Evolutionary conservation across 2,329 filamentous ascomycete species (phyloP).

Genomic region (Blumeria graminis): DNA sequence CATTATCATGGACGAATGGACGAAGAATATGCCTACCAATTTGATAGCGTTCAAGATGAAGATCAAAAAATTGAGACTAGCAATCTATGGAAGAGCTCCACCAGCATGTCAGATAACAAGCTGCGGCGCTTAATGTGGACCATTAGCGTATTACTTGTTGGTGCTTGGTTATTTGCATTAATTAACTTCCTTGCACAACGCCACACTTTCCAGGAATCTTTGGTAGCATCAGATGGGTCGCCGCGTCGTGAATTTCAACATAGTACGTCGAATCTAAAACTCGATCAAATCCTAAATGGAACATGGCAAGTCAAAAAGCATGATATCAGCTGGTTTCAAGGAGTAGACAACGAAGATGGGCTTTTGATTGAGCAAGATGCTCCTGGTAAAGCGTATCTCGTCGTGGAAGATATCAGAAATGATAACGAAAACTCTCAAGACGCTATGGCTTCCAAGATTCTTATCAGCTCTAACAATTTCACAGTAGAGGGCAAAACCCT

Average conservation of each 20-base stretch:
- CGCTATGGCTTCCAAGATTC: constrained; percentile 30
- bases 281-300: constrained; percentile 44
- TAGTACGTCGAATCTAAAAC: constrained; percentile 45
- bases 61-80: constrained; percentile 25
- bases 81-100: constrained; percentile 15
- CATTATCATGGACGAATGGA: constrained; percentile 9
- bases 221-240: constrained; percentile 38
- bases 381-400: constrained; percentile 44
- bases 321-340: constrained; percentile 52
- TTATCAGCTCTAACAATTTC: constrained; percentile 52
- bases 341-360: constrained; percentile 57
- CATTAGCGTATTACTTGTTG: constrained; percentile 31
- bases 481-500: constrained; percentile 29
- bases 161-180: constrained; percentile 45
- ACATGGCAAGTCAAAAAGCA: constrained; percentile 40
- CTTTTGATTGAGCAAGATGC: constrained; percentile 52
- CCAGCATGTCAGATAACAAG: constrained; percentile 31
- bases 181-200: constrained; percentile 35
- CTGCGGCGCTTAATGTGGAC: constrained; percentile 33
- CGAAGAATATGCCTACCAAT: constrained; percentile 7
- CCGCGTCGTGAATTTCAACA: constrained; percentile 35
- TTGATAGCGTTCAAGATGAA: constrained; percentile 12
- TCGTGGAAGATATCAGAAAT: constrained; percentile 64
- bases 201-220: constrained; percentile 40
- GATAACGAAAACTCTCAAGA: constrained; percentile 19